Evolutionary conservation across 768 basidiomycete genomes (phyloP), one percentile per base, ranked within the genome.

Genomic region (Suillus placidus): DNA sequence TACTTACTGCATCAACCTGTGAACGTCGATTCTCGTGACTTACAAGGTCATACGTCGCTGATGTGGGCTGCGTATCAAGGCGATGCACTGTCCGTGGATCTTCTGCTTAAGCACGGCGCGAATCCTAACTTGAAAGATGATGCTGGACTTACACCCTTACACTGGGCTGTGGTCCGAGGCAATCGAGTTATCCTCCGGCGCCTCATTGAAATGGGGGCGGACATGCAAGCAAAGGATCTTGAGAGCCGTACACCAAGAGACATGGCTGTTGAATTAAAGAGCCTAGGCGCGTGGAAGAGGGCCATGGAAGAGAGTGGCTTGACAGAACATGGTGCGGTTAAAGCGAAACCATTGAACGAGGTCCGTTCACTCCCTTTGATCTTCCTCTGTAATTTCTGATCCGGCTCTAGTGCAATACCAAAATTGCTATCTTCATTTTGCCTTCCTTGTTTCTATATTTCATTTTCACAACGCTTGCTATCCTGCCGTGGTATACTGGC

Each of bases 21-120:
- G 68, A 90, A 88, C 51, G 91, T 98, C 65, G 97, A 99, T 74
- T 90, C 91, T 56, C 85, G 89, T 47, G 97, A 99, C 76, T 82
- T 89, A 1, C 92, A 94, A 71, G 97, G 97, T 0, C 97, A 99
- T 74, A 97, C 97, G 0, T 85, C 93, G 0, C 83, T 99, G 60
- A 97, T 98, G 94, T 99, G 97, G 97, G 97, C 97, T 6, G 94
- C 95, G 10, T 99, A 99, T 77, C 97, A 99, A 76, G 97, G 97
- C 55, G 97, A 99, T 73, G 95, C 95, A 2, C 85, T 99, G 40
- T 94, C 93, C 3, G 95, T 99, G 6, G 95, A 98, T 68, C 77
- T 99, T 55, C 79, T 99, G 49, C 83, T 99, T 61, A 86, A 89
- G 64, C 93, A 96, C 69, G 94, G 94, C 3, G 95, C 97, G 2